A percentile compares a stretch with the other conserved stretches of the same genome.
Evolutionary conservation across 1,139 yeast species (phyloP).

Genomic region (Kluyveromyces sp.): DNA sequence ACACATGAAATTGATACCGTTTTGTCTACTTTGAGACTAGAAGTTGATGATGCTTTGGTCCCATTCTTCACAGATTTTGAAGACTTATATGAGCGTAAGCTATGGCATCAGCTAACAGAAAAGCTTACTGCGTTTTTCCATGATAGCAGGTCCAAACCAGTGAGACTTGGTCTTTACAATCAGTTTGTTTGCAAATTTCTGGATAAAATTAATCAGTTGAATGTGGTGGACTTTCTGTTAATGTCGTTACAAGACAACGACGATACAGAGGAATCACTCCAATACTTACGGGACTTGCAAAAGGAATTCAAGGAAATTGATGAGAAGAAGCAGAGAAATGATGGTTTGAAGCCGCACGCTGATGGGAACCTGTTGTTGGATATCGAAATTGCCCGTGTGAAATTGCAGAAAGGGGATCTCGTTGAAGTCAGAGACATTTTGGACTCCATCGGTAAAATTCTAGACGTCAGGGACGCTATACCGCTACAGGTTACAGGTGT

Average conservation of each 20-base stretch:
- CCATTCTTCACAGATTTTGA: conserved; percentile 69
- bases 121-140: conserved; percentile 56
- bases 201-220: conserved; percentile 69
- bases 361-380: conserved; percentile 52
- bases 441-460: conserved; percentile 50
- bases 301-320: conserved; percentile 37
- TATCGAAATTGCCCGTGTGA: conserved; percentile 71
- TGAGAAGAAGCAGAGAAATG: conserved; percentile 31
- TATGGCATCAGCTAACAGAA: conserved; percentile 73
- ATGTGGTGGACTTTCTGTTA: conserved; percentile 69
- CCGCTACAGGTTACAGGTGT: conserved; percentile 75
- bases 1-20: conserved; percentile 43
- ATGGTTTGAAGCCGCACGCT: conserved; percentile 30
- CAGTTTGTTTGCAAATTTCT: conserved; percentile 63
- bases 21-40: conserved; percentile 62
- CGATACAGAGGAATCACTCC: conserved; percentile 46
- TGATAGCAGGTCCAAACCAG: conserved; percentile 42
- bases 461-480: conserved; percentile 55
- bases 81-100: conserved; percentile 78
- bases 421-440: conserved; percentile 63
- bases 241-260: conserved; percentile 44
- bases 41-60: conserved; percentile 55
- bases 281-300: conserved; percentile 48
- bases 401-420: conserved; percentile 51
- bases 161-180: conserved; percentile 62